Evolutionary conservation across 495 filamentous ascomycete genomes (phyloP), one percentile per base, ranked within the genome.

Genomic region (Penicillium bialowiezense): DNA sequence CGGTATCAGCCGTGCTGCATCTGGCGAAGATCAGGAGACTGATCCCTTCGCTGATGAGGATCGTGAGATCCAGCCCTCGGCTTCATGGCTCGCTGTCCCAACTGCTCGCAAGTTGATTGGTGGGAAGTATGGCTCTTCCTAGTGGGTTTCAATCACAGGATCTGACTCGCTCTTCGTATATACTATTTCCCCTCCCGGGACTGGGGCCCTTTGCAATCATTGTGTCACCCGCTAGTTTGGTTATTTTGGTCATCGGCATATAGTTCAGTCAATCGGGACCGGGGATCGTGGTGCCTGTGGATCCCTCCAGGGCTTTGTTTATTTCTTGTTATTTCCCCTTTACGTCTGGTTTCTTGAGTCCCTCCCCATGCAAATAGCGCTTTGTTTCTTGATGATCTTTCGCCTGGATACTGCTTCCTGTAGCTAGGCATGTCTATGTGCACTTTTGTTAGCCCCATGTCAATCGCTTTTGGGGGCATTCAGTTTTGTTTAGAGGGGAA

Each of bases 1-100:
- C 51, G 78, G 84, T 21, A 73, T 92, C 29, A 78, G 72, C 46
- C 53, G 52, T 19, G 60, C 71, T 15, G 61, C 59, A 17, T 49
- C 52, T 0, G 52, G 53, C 12, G 50, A 45, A 23, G 70, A 68
- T 41, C 69, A 64, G 37, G 77, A 73, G 18, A 56, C 61, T 20
- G 84, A 89, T 60, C 86, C 86, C 2, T 89, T 89, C 62, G 85
- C 86, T 6, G 85, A 88, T 51, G 83, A 81, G 13, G 74, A 68
- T 7, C 59, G 61, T 5, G 65, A 61, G 20, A 64, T 73, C 19
- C 61, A 66, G 5, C 38, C 74, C 2, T 71, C 70, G 13, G 68
- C 71, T 21, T 73, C 63, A 37, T 97, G 92, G 93, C 84, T 80
- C 26, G 81, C 85, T 18, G 80, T 96, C 33, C 80, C 81, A 17